A percentile compares a stretch with the other conserved stretches of the same genome.
phyloP scores from a whole-genome alignment of 176 grass and related monocot species.

The Eremochloa ophiuroides region DNA sequence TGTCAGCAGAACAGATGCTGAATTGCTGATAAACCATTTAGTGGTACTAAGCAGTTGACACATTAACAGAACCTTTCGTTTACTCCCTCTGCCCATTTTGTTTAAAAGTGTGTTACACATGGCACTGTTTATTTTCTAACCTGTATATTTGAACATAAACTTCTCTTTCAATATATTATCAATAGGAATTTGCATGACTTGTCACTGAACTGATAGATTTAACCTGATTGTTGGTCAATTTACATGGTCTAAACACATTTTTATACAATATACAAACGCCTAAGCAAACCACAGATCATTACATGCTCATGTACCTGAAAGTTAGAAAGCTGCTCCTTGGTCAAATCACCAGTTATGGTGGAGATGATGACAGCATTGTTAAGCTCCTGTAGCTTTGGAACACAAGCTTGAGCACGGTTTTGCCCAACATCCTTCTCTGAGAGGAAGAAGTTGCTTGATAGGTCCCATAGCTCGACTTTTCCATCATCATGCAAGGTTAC shows the following conservation, averaged over 20 bases:
- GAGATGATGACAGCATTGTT: constrained; percentile 79
- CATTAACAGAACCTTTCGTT: background rate
- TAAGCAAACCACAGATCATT: background rate
- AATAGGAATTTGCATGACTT: background rate
- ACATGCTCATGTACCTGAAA: constrained; percentile 56
- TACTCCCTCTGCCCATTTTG: background rate
- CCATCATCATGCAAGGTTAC: constrained; percentile 71
- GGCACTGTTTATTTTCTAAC: background rate
- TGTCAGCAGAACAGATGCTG: background rate
- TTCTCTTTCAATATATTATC: background rate
- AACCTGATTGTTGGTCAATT: background rate
- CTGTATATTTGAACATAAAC: background rate
- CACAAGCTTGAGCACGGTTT: constrained; percentile 54
- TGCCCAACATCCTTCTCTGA: constrained; percentile 72
- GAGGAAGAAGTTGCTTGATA: constrained; percentile 84
- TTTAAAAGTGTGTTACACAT: background rate
- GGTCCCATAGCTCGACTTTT: constrained; percentile 73
- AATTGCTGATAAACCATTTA: background rate
- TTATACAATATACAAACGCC: background rate
- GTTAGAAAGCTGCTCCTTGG: constrained; percentile 63
- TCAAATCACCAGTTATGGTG: constrained; percentile 49
- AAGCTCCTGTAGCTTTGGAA: constrained; percentile 74
- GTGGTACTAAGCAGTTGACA: background rate
- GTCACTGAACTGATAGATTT: background rate
- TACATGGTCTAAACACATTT: background rate